Percentiles rank a stretch among this genome's conserved stretches.
These are phyloP conservation scores for Veloporphyrellus conicus DNA, from an alignment of 1,284 basidiomycete species.

Conservation along the genomic window DNA sequence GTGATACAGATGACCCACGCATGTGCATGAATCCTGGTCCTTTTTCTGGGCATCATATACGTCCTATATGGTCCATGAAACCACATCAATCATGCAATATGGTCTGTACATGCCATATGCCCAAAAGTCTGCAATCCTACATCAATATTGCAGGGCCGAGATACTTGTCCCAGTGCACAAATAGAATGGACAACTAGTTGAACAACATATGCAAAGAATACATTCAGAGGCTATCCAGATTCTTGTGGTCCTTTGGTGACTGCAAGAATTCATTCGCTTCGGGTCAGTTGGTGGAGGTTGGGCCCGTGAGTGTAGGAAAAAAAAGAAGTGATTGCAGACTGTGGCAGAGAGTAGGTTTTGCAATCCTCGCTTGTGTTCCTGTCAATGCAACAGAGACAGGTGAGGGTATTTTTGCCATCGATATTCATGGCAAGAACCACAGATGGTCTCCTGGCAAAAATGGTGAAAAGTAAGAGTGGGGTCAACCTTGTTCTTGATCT, in stretches of 20 bases:
- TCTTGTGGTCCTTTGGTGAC: conserved; percentile 87
- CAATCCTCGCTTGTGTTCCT: conserved; percentile 78
- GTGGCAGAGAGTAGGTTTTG: conserved; percentile 99
- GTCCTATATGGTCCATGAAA: conserved; percentile 50
- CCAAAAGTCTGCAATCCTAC: conserved; percentile 98
- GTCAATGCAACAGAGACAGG: conserved; percentile 95
- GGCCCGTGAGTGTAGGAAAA: not conserved
- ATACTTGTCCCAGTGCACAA: conserved; percentile 99
- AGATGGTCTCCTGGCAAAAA: conserved; percentile 97
- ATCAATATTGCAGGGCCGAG: conserved; percentile 96
- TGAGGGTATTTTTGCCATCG: conserved; percentile 95
- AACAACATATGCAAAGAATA: conserved; percentile 92
- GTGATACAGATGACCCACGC: conserved; percentile 2
- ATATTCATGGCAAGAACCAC: conserved; percentile 99
- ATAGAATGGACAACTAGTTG: conserved; percentile 92
- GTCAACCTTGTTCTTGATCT: conserved; percentile 99
- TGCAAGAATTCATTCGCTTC: conserved; percentile 85
- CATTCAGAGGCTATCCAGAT: conserved; percentile 99
- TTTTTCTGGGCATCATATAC: conserved; percentile 76
- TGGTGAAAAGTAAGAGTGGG: conserved; percentile 95
- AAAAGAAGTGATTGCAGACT: conserved; percentile 52
- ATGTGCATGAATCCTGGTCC: conserved; percentile 54
- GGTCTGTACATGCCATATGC: conserved; percentile 40
- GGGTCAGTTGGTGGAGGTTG: conserved; percentile 57
- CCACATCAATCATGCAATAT: not conserved